Base-by-base conservation (phyloP, 23 red algal genomes). In the Gracilaria domingensis region DNA sequence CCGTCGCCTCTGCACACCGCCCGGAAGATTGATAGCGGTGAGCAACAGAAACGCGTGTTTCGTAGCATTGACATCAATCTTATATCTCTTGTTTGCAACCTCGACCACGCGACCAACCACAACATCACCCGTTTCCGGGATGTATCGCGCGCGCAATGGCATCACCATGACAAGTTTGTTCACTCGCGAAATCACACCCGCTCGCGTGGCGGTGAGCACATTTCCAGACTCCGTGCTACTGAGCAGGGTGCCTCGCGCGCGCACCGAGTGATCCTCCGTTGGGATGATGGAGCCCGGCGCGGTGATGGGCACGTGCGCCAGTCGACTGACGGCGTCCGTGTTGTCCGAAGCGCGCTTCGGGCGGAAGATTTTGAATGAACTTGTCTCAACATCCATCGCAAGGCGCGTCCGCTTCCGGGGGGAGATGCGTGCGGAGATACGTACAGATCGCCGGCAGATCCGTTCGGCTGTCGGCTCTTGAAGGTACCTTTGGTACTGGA, bases 161-260 rank as follows among this genome's bases (percentile, higher is more conserved):
- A 85, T 83, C 0, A 99, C 94, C 53, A 95, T 89, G 21, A 99
- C 94, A 4, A 99, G 92, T 72, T 96, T 96, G 90, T 99, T 99
- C 26, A 99, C 86, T 55, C 96, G 96, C 59, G 93, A 84, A 18
- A 98, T 91, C 1, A 95, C 85, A 18, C 96, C 96, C 3, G 96
- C 81, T 8, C 91, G 58, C 35, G 96, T 98, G 12, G 96, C 95
- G n/a, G 88, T 91, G 49, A 96, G 85, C 36, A 87, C 85, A 42
- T 36, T 80, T 30, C 81, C 81, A 5, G 66, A 28, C 55, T 62
- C 80, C 42, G 58, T 60, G 77, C 34, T 82, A 70, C 62, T 82
- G 20, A 84, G 67, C 38, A 84, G 49, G 8, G 89, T 92, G 25
- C 89, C 89, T n/a, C 80, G 89, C 40, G 79, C 89, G 0, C 89